Evolutionary conservation across 139 green algal species (phyloP).

Genomic region (Gonium pectorale): DNA sequence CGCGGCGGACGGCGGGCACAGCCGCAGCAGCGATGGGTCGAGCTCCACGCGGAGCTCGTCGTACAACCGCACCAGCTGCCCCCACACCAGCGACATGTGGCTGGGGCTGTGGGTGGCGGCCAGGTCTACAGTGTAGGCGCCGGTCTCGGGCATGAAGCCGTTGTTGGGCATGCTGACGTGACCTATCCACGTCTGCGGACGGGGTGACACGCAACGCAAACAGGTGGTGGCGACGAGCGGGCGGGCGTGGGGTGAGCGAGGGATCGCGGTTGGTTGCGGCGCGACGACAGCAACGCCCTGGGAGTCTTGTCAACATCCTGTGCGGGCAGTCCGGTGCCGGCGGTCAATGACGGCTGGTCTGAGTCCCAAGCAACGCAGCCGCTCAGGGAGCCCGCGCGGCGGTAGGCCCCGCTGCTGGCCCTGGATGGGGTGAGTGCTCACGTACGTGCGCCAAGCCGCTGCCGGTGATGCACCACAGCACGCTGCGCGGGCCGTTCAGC

Average conservation of each 20-base stretch:
- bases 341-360: too few relatives aligned
- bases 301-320: too few relatives aligned
- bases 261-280: too few relatives aligned
- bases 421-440: too few relatives aligned
- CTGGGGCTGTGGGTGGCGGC: slow-evolving; percentile 2
- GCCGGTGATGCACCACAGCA: slow-evolving; percentile 2
- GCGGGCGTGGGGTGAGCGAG: too few relatives aligned
- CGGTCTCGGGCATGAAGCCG: neutral
- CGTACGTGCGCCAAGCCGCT: slow-evolving; percentile 6
- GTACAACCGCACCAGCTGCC: neutral
- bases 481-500: slow-evolving; percentile 17
- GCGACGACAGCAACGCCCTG: too few relatives aligned
- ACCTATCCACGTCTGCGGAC: slow-evolving; percentile 14
- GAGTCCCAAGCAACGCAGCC: too few relatives aligned
- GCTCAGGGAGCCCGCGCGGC: too few relatives aligned
- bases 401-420: too few relatives aligned
- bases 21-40: slow-evolving; percentile 3
- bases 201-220: too few relatives aligned
- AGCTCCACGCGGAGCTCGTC: neutral
- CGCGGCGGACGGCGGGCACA: slow-evolving; percentile 8
- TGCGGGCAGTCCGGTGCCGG: too few relatives aligned
- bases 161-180: slow-evolving; percentile 12
- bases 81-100: slow-evolving; percentile 10
- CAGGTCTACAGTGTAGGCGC: neutral
- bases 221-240: too few relatives aligned